These are phyloP conservation scores for Cryptococcus hybrid DNA, from an alignment of 1,284 basidiomycete species.

Conservation along the genomic window DNA sequence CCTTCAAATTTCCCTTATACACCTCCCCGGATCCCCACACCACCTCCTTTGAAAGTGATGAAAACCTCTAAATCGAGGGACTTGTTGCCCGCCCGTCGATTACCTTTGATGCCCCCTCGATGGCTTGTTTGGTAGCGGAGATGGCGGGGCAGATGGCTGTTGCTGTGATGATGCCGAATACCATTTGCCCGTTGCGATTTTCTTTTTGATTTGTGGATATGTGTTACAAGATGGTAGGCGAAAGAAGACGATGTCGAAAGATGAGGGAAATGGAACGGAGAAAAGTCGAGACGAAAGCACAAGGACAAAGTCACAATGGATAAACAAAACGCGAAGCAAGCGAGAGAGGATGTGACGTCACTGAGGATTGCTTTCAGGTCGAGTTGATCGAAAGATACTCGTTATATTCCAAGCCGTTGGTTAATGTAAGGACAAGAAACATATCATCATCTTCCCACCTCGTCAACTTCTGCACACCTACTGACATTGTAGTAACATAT, in stretches of 20 bases:
- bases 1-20: conserved; percentile 17
- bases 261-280: background rate
- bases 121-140: conserved; percentile 15
- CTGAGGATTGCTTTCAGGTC: background rate
- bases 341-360: background rate
- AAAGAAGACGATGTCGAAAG: background rate
- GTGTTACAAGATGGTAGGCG: background rate
- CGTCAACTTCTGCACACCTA: too few relatives aligned
- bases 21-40: background rate
- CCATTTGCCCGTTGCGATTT: conserved; percentile 14
- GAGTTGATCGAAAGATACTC: too few relatives aligned
- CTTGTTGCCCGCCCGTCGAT: conserved; percentile 11
- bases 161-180: conserved; percentile 17
- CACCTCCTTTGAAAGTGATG: conserved; percentile 6
- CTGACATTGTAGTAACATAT: too few relatives aligned
- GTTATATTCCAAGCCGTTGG: too few relatives aligned
- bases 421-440: too few relatives aligned
- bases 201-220: too few relatives aligned
- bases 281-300: background rate
- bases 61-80: conserved; percentile 12
- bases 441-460: too few relatives aligned
- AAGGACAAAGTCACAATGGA: background rate
- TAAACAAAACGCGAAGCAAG: background rate
- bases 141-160: conserved; percentile 21
- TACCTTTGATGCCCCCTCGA: conserved; percentile 13